These are phyloP conservation scores for Alternaria postmessia DNA, from an alignment of 2,329 filamentous ascomycete species.

Conservation along the genomic window DNA sequence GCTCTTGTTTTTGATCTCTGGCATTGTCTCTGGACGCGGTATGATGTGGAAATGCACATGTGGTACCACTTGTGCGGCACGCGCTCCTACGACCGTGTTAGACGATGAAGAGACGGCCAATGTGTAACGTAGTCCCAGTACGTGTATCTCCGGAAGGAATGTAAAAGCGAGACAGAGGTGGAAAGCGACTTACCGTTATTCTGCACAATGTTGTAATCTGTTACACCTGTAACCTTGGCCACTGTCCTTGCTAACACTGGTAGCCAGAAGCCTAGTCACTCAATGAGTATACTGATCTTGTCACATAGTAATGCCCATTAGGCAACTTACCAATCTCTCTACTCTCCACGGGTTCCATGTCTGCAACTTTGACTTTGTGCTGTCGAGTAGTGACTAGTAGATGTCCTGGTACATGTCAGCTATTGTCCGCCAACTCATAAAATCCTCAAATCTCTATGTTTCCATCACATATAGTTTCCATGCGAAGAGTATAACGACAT, in stretches of 20 bases:
- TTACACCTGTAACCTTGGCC: constrained; percentile 71
- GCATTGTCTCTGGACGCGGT: constrained; percentile 70
- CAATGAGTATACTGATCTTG: neutral
- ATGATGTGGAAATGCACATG: constrained; percentile 97
- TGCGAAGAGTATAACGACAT: neutral
- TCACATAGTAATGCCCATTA: no score
- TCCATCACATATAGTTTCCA: neutral
- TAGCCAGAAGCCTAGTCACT: constrained; percentile 61
- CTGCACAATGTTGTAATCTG: constrained; percentile 96
- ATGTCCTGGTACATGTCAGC: constrained; percentile 59
- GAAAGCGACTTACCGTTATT: constrained; percentile 72
- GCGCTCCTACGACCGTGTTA: constrained; percentile 62
- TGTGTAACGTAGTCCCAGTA: neutral
- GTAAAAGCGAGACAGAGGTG: neutral
- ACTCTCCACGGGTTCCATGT: constrained; percentile 70
- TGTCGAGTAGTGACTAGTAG: constrained; percentile 79
- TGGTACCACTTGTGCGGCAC: constrained; percentile 89
- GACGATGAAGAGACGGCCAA: neutral
- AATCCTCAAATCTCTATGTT: neutral
- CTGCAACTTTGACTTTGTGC: constrained; percentile 80
- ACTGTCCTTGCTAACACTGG: constrained; percentile 77
- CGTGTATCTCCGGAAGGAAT: neutral
- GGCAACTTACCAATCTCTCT: constrained; percentile 67
- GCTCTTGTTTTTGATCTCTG: constrained; percentile 65
- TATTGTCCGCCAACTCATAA: neutral